Evolutionary conservation across 176 grass and related monocot genomes (phyloP).

Genomic region (Carex cristatella): DNA sequence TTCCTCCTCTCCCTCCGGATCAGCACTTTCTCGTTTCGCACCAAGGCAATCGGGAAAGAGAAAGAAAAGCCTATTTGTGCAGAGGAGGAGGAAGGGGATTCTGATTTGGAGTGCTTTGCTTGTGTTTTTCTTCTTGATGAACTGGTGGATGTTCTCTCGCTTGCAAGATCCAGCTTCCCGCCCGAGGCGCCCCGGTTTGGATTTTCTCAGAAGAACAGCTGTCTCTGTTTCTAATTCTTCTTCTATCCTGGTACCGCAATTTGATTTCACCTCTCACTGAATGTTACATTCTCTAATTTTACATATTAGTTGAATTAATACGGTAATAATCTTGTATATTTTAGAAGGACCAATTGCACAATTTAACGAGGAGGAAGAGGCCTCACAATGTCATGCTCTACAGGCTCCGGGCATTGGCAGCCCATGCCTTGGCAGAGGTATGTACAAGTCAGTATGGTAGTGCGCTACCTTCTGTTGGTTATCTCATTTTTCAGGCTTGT

Average conservation of each 20-base stretch:
- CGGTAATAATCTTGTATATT: not conserved
- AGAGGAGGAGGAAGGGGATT: constrained; percentile 46
- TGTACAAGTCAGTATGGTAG: not conserved
- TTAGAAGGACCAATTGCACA: not conserved
- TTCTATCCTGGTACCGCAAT: constrained; percentile 8
- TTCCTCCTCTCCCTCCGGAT: constrained; percentile 2
- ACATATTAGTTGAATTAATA: not conserved
- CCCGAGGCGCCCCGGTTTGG: constrained; percentile 8
- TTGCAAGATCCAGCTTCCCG: constrained; percentile 64
- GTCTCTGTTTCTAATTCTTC: constrained; percentile 3
- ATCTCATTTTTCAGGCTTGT: not conserved
- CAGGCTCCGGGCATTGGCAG: constrained; percentile 56
- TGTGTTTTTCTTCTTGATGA: constrained; percentile 95
- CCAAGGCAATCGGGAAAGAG: constrained; percentile 14
- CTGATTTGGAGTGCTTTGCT: constrained; percentile 59
- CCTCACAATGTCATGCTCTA: constrained; percentile 63
- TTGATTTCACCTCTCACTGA: not conserved
- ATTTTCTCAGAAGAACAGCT: constrained; percentile 11
- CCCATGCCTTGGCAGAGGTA: constrained; percentile 95
- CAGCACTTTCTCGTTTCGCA: constrained; percentile 18
- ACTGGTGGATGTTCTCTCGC: constrained; percentile 99
- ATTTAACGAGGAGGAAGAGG: constrained; percentile 27
- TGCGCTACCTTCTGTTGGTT: not conserved
- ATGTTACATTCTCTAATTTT: not conserved
- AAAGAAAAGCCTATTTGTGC: constrained; percentile 28